Base-by-base conservation (phyloP, 2,329 filamentous ascomycete species). In the Elsinoe ampelina region DNA sequence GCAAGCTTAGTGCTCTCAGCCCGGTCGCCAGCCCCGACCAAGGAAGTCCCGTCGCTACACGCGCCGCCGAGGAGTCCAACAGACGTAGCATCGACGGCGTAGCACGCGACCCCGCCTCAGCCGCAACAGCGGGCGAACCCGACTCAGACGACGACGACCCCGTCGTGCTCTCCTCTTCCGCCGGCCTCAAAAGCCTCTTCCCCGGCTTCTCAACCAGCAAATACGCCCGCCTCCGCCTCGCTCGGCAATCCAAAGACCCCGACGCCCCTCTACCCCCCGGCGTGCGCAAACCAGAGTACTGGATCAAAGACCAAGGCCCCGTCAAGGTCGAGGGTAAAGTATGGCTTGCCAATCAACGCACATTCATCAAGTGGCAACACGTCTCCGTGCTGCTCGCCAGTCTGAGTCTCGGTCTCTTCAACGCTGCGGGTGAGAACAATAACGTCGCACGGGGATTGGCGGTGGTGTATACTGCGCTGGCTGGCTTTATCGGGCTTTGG, bases 331-430 rank as follows among this genome's bases (percentile, higher is more conserved):
- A 98, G 74, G 90, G 89, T 60, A 98, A 98, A 73, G 92, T 98
- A 30, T 98, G 93, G 92, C 84, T 98, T 58, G 93, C 93, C 56
- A 98, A 98, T 72, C 92, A 98, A 74, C 86, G 93, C 60, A 98
- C 93, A 0, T 98, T 96, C 69, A 85, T 98, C 71, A 97, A 96
- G 72, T 98, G 93, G 93, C 89, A 97, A 75, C 91, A 97, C 70
- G 90, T 98, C 66, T 86, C 84, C 60, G 83, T 98, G 50, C 78
- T 98, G 12, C 83, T 98, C 20, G 91, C 90, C 36, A 84, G 85
- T 19, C 74, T 98, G 30, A 88, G 89, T 0, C 75, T 98, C 11
- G 88, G 86, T 19, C 75, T 98, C 26, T 96, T 92, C 74, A 92
- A 95, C 64, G 89, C 92, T 0, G 91, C 91, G 0, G 87, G 88